phyloP scores from a whole-genome alignment of 78 protist species.

The Andalucia godoyi region DNA sequence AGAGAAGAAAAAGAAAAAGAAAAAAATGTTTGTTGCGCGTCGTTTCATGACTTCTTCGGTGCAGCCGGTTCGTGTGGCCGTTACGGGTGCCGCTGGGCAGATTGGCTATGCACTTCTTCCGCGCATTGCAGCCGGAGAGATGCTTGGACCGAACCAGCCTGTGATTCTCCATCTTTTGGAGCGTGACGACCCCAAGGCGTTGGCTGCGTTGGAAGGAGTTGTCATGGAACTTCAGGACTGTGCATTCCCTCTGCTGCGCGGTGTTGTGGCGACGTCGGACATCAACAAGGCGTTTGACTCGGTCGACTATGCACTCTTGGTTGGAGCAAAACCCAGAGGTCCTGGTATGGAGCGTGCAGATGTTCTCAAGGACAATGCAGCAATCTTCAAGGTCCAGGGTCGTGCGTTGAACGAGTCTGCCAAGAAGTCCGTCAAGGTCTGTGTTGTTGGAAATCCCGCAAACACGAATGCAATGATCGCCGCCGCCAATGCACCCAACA shows the following conservation, averaged over 20 bases:
- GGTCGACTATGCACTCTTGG: constrained; percentile 45
- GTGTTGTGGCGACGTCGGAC: constrained; percentile 5
- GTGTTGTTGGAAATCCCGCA: constrained; percentile 95
- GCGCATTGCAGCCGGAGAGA: constrained; percentile 42
- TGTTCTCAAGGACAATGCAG: constrained; percentile 53
- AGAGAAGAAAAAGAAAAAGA: too few species aligned
- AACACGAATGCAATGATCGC: constrained; percentile 82
- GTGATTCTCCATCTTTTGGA: constrained; percentile 79
- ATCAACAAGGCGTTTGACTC: constrained; percentile 27
- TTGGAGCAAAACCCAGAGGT: constrained; percentile 90
- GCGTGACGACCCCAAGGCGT: constrained; percentile 34
- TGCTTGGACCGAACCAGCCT: constrained; percentile 53
- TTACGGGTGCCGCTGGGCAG: constrained; percentile 93
- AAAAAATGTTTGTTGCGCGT: too few species aligned
- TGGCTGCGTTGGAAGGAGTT: constrained; percentile 38
- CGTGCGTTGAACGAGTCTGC: constrained; percentile 50
- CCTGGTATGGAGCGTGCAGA: constrained; percentile 90
- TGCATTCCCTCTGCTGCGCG: constrained; percentile 10
- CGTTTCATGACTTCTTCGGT: too few species aligned
- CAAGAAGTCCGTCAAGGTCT: constrained; percentile 5
- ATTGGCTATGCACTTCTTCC: constrained; percentile 62
- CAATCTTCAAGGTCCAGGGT: constrained; percentile 82
- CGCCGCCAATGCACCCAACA: constrained; percentile 32
- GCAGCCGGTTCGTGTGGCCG: constrained; percentile 38
- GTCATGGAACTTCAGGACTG: constrained; percentile 50